Evolutionary conservation across 1,139 yeast genomes (phyloP).

Genomic region (Nakaseomyces glabratus): DNA sequence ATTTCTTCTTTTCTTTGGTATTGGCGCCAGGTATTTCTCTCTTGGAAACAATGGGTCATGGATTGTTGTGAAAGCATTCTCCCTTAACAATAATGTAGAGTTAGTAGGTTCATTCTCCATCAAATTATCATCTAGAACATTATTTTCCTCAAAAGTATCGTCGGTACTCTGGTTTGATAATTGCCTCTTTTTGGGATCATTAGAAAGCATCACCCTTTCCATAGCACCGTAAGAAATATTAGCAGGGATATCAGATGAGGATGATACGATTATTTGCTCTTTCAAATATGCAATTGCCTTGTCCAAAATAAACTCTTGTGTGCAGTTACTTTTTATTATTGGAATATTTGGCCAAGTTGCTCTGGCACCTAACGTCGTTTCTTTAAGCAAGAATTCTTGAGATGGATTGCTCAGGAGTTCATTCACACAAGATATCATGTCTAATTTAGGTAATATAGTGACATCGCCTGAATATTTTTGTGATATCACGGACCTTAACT

Average conservation of each 20-base stretch:
- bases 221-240: conserved; percentile 1
- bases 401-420: conserved; percentile 73
- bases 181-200: conserved; percentile 1
- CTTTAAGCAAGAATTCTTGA: conserved; percentile 59
- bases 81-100: conserved; percentile 7
- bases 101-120: conserved; percentile 9
- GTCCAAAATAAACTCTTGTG: conserved; percentile 81
- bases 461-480: conserved; percentile 92
- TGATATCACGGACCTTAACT: conserved; percentile 62
- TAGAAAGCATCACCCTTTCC: background rate
- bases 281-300: conserved; percentile 61
- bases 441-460: conserved; percentile 75
- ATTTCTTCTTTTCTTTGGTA: conserved; percentile 5
- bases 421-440: conserved; percentile 45
- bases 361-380: conserved; percentile 73
- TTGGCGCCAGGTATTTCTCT: conserved; percentile 2
- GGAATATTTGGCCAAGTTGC: conserved; percentile 92
- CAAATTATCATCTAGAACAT: conserved; percentile 13
- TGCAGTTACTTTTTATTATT: conserved; percentile 77
- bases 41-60: conserved; percentile 1
- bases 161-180: background rate
- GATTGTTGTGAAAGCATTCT: conserved; percentile 5
- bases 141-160: conserved; percentile 3
- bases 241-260: conserved; percentile 24
- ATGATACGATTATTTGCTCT: conserved; percentile 48